Evolutionary conservation across 2,329 filamentous ascomycete species (phyloP), one percentile per base, ranked within the genome.

Genomic region (Neurospora crassa): DNA sequence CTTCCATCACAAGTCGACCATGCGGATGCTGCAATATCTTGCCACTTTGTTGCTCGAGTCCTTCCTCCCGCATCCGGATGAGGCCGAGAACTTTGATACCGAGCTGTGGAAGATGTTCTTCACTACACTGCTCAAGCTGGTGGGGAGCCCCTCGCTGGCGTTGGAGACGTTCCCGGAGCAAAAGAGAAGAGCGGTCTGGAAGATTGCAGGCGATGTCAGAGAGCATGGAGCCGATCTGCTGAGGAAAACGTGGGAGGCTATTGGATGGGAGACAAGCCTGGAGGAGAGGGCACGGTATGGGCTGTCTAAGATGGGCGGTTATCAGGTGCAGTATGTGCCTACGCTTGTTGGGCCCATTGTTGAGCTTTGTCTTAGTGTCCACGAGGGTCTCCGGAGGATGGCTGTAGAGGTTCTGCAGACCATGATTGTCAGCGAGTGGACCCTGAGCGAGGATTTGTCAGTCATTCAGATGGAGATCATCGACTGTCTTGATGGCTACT

Each of bases 371-470:
- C 85, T 99, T 71, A 98, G 95, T 78, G 94, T 98, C 4, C 96
- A 99, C 76, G 93, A 97, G 79, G 94, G 94, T 3, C 84, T 99
- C 71, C 89, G 96, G 72, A 89, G 89, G 74, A 96, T 97, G 80
- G 96, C 95, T 0, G 94, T 97, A 40, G 92, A 97, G 79, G 92
- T 99, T 24, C 82, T 99, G 73, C 94, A 97, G 79, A 97, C 94
- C 2, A 99, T 99, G 96, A 97, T 99, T 77, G 90, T 98, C 75
- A 97, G 94, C 81, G 96, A 99, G 81, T 99, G 96, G 96, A 94
- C 94, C 18, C 82, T 99, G 74, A 97, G 94, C 78, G 92, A 97
- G 79, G 95, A 98, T 79, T 83, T 99, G 68, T 91, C 91, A 2
- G 90, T 96, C 68, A 92, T 99, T 69, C 94, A 98, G 80, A 96